phyloP scores from a whole-genome alignment of 2,329 filamentous ascomycete genomes.

The Hypoxylon rubiginosum region DNA sequence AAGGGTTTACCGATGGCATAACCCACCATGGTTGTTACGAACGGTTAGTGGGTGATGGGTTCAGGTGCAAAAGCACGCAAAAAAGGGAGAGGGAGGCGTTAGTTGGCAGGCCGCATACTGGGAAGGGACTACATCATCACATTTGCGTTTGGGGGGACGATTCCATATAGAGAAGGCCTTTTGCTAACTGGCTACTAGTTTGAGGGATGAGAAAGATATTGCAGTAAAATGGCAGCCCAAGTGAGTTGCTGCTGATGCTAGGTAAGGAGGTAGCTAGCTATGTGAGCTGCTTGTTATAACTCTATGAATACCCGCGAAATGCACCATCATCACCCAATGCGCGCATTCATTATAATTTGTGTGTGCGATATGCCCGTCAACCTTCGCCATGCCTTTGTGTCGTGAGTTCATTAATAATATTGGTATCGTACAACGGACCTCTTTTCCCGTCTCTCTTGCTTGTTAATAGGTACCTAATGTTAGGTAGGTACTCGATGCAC shows the following conservation, averaged over 20 bases:
- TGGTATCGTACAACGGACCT: not conserved
- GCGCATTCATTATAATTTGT: not conserved
- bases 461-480: not conserved
- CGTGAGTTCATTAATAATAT: constrained; percentile 21
- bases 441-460: not conserved
- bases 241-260: not conserved
- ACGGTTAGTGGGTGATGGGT: not conserved
- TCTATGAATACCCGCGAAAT: not conserved
- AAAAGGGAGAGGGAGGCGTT: constrained; percentile 22
- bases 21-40: not conserved
- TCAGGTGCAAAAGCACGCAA: constrained; percentile 8
- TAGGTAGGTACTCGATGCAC: not conserved
- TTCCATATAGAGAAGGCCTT: constrained; percentile 11
- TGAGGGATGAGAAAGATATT: not conserved
- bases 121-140: constrained; percentile 11
- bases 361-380: constrained; percentile 1
- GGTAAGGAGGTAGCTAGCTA: not conserved
- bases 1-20: not conserved
- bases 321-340: not conserved
- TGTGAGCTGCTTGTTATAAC: not conserved
- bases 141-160: constrained; percentile 5
- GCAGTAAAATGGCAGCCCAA: not conserved
- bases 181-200: not conserved
- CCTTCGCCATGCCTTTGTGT: constrained; percentile 19
- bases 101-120: constrained; percentile 20